Conservation (phyloP, 2,329 filamentous ascomycete species). For the Botrytis galanthina region DNA sequence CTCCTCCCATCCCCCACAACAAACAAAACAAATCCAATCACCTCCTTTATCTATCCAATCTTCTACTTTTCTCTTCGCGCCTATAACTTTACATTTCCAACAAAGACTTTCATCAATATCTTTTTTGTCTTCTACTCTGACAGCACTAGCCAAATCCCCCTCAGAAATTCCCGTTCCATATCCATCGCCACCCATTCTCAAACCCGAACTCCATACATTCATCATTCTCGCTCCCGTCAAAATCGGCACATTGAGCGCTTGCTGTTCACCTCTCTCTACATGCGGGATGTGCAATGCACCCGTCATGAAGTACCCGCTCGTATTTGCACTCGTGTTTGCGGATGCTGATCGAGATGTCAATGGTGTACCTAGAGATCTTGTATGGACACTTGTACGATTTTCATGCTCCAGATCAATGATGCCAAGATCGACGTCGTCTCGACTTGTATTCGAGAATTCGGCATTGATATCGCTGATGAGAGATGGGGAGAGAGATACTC, state of each 20-base stretch:
- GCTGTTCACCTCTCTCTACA: not conserved
- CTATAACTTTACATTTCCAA: constrained; percentile 33
- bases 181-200: not conserved
- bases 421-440: constrained; percentile 4
- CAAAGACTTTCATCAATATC: constrained; percentile 16
- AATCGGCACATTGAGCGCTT: constrained; percentile 14
- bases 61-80: constrained; percentile 30
- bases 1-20: constrained; percentile 34
- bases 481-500: constrained; percentile 1
- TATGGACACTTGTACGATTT: not conserved
- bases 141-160: no score
- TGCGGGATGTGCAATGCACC: not conserved
- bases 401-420: constrained; percentile 17
- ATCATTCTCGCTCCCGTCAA: constrained; percentile 12
- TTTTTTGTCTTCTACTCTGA: not conserved
- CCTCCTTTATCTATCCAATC: constrained; percentile 26
- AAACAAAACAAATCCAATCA: constrained; percentile 31
- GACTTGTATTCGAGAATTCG: not conserved
- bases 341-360: not conserved
- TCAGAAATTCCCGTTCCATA: not conserved
- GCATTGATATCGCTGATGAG: not conserved
- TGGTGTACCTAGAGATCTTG: not conserved
- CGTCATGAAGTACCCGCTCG: not conserved
- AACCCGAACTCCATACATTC: not conserved
- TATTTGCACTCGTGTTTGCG: not conserved